Base-by-base conservation (phyloP, 345 rosid genomes). In the Theobroma cacao region DNA sequence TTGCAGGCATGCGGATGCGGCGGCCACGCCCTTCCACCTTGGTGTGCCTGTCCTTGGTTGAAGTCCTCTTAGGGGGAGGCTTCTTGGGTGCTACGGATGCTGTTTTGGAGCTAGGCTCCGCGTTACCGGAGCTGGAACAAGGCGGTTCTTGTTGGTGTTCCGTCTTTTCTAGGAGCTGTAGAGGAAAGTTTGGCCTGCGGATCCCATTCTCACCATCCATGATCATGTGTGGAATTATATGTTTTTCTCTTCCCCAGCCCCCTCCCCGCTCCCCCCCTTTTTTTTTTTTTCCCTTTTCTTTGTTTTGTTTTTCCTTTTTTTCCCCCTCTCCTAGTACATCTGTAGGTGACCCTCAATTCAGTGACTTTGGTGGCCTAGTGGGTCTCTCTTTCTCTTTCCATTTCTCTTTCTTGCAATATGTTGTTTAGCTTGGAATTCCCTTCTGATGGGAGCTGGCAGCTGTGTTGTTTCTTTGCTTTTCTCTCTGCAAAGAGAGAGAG, bases 1-100 rank as follows among this genome's bases (percentile, higher is more conserved):
- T 82, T 40, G 97, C 97, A 0, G 98, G 98, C 97, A 94, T 94
- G 60, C 98, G 94, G 90, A 94, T 94, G 87, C 98, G 88, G 58
- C 98, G 94, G 50, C 98, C 98, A 0, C 98, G 97, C 50, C 98
- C 98, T n/a, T 94, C 97, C 13, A 94, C 98, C 83, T 94, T 94
- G 79, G 98, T 94, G 90, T 94, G 98, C 61, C 98, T 85, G 85
- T 94, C 98, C 72, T 91, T 94, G 22, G 95, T 88, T 8, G 97
- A 89, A 62, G 90, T 78, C 55, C 98, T 84, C 75, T 91, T 92
- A 0, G 97, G 92, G n/a, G 88, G 88, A 1, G 91, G 82, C 62
- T 93, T 93, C 90, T 90, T 92, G 53, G 81, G 50, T 9, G 64
- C 43, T 12, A 76, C 82, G 13, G 43, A 33, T 60, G 77, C 47